These are phyloP conservation scores for Plasmodium malariae DNA, from an alignment of 169 alveolate species.

Conservation along the genomic window DNA sequence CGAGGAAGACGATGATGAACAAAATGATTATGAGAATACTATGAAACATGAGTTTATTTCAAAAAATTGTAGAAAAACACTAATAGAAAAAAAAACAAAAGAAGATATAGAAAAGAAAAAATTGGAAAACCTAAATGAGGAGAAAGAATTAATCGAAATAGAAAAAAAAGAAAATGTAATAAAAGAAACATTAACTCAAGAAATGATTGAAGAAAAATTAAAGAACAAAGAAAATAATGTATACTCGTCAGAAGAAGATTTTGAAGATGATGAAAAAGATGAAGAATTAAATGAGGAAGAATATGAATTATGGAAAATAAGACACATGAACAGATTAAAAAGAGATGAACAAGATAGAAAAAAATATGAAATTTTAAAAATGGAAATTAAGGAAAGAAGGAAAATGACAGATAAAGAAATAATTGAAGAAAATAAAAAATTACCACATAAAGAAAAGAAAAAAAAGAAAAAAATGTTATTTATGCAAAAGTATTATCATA, in stretches of 20 bases:
- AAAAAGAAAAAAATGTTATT: slow-evolving; percentile 80
- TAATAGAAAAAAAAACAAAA: slow-evolving; percentile 15
- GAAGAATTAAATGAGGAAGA: slow-evolving; percentile 70
- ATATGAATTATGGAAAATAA: slow-evolving; percentile 86
- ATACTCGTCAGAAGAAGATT: slow-evolving; percentile 70
- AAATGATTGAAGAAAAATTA: slow-evolving; percentile 37
- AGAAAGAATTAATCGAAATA: slow-evolving; percentile 40
- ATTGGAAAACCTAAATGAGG: background rate
- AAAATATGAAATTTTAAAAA: slow-evolving; percentile 77
- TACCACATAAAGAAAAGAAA: slow-evolving; percentile 46
- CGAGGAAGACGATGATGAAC: slow-evolving; percentile 5
- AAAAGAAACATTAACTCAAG: slow-evolving; percentile 47
- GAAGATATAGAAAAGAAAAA: slow-evolving; percentile 24
- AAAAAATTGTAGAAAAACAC: slow-evolving; percentile 24
- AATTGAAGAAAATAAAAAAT: slow-evolving; percentile 43
- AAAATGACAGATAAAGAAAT: slow-evolving; percentile 61
- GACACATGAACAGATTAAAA: slow-evolving; percentile 85
- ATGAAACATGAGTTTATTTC: slow-evolving; percentile 54
- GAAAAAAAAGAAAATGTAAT: slow-evolving; percentile 67
- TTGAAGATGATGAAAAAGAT: slow-evolving; percentile 63
- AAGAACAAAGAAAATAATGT: slow-evolving; percentile 48
- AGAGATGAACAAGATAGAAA: slow-evolving; percentile 83
- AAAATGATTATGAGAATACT: background rate
- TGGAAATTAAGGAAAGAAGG: slow-evolving; percentile 33
- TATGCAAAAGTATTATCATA: slow-evolving; percentile 91